Evolutionary conservation across 768 basidiomycete genomes (phyloP).

Genomic region (Psilocybe cubensis): DNA sequence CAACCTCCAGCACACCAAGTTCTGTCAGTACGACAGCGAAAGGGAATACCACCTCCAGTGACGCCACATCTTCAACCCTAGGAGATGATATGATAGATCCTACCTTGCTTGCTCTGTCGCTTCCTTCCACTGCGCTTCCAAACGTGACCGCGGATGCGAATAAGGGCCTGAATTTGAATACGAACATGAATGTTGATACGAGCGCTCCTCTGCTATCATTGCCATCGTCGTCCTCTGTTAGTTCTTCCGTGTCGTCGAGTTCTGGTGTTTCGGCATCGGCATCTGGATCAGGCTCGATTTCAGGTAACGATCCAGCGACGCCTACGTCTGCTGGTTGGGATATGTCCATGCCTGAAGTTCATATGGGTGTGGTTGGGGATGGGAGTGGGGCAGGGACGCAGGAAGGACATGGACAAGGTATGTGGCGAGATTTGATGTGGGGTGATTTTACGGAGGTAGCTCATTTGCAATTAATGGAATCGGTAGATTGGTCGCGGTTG

Average conservation of each 20-base stretch:
- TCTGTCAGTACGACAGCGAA: not conserved
- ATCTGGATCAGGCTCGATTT: conserved; percentile 31
- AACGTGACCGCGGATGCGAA: not conserved
- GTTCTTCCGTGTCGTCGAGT: not conserved
- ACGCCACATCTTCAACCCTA: conserved; percentile 1
- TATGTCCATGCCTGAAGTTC: conserved; percentile 34
- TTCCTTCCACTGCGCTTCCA: not conserved
- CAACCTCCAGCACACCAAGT: too few species aligned
- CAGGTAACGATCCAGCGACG: conserved; percentile 37
- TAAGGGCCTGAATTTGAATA: not conserved
- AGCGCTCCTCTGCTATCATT: not conserved
- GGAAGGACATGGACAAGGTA: conserved; percentile 20
- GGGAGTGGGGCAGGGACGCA: too few species aligned
- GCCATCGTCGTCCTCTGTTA: not conserved
- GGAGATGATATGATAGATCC: conserved; percentile 34
- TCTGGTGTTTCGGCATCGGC: conserved; percentile 31
- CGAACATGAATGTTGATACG: not conserved
- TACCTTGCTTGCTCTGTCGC: conserved; percentile 32
- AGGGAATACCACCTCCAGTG: not conserved
- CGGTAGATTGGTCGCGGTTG: conserved; percentile 1
- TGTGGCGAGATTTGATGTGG: conserved; percentile 22
- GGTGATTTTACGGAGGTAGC: conserved; percentile 10
- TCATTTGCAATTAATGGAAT: conserved; percentile 14
- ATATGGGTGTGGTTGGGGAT: conserved; percentile 13
- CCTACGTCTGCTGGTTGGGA: conserved; percentile 42